Evolutionary conservation across 2,329 filamentous ascomycete genomes (phyloP), one percentile per base, ranked within the genome.

Genomic region (Colletotrichum zoysiae): DNA sequence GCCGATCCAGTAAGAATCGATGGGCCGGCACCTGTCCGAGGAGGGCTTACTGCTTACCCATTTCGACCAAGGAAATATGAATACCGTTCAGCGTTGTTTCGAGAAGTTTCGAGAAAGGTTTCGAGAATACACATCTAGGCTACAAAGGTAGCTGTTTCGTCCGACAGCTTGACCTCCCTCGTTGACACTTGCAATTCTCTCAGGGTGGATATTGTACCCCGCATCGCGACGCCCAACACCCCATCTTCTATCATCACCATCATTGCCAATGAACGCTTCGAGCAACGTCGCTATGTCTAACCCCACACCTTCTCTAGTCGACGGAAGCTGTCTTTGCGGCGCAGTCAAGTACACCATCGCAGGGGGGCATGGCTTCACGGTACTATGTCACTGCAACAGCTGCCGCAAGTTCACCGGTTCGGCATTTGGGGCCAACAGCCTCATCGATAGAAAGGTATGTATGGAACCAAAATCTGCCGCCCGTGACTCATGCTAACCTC

Each of bases 331-430:
- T 35, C 60, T 63, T 35, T 63, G 60, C 16, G 60, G 60, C 20
- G 48, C 60, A 38, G 46, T 51, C 46, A 63, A n/a, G 18, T 63
- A 51, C 35, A 63, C 60, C 23, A 16, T 63, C 1, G 46, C 35
- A 18, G 46, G 46, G 16, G 60, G 46, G 1, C 26, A 40, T 35
- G 46, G 33, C 16, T n/a, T 63, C 60, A 51, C 46, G n/a, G 60
- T 63, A 20, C n/a, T 63, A 18, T 63, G 60, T 35, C 60, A 63
- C n/a, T 63, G 60, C 60, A 63, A 53, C 33, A 40, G 60, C 60
- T 63, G 60, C 48, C 60, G 60, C 14, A 53, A 63, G 18, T 63
- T 63, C 9, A 63, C 60, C 6, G 60, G 60, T 42, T 63, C 60
- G 2, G 40, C 60, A 8, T 51, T 63, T 30, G 60, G 60, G n/a